Percentiles rank a stretch among this genome's conserved stretches.
These are phyloP conservation scores for Hirsutella thompsonii DNA, from an alignment of 2,329 filamentous ascomycete genomes.

Conservation along the genomic window DNA sequence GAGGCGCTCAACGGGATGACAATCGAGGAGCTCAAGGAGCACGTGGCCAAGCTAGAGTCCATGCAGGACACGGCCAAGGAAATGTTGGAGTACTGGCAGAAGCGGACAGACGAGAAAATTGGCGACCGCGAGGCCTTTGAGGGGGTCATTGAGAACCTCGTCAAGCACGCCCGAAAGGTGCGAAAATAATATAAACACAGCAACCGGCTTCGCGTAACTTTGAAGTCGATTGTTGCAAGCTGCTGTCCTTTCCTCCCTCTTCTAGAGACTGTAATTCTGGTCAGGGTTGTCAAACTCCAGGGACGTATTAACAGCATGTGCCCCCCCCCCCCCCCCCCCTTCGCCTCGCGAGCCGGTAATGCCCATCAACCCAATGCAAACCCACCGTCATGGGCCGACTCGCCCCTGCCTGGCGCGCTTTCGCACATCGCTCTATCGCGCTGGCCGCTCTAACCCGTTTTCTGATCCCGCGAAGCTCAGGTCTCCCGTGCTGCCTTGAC, in stretches of 20 bases:
- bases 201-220: conserved; percentile 5
- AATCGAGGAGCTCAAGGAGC: conserved; percentile 58
- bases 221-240: conserved; percentile 9
- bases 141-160: conserved; percentile 91
- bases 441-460: background rate
- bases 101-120: conserved; percentile 71
- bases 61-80: conserved; percentile 61
- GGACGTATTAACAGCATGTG: background rate
- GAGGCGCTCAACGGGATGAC: conserved; percentile 72
- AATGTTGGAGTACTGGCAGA: conserved; percentile 79
- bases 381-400: background rate
- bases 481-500: background rate
- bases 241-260: conserved; percentile 7
- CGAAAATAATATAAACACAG: conserved; percentile 44
- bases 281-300: background rate
- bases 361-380: background rate
- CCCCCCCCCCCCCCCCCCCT: background rate
- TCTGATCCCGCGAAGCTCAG: background rate
- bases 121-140: conserved; percentile 91
- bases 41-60: conserved; percentile 56
- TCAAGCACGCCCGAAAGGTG: conserved; percentile 78
- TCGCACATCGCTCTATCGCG: background rate
- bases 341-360: background rate
- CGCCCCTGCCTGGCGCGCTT: background rate
- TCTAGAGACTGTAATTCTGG: background rate